Conservation (phyloP, 345 rosid species). For the Melaleuca alternifolia region DNA sequence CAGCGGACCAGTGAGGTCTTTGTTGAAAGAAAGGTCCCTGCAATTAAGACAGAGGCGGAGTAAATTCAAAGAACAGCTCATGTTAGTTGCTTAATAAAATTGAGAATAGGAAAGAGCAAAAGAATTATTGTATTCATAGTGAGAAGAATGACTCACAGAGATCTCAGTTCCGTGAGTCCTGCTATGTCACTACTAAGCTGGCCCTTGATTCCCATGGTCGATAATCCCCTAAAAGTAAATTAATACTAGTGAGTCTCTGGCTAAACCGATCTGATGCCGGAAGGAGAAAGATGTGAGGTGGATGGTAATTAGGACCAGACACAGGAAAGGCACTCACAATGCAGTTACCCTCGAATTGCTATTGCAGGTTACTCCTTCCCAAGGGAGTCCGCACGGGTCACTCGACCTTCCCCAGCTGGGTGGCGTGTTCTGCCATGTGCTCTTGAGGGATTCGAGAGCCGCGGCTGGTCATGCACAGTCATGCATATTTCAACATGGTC, state of each 20-base stretch:
- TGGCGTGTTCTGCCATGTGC: conserved; percentile 66
- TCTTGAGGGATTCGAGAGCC: conserved; percentile 66
- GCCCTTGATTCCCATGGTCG: conserved; percentile 80
- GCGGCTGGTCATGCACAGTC: conserved; percentile 34
- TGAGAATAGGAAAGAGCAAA: background rate
- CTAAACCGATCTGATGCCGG: background rate
- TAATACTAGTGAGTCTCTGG: background rate
- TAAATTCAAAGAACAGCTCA: background rate
- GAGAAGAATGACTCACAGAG: conserved; percentile 48
- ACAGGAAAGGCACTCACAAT: conserved; percentile 34
- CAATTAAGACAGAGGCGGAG: background rate
- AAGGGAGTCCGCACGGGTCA: conserved; percentile 76
- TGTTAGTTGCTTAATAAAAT: background rate
- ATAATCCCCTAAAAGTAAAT: conserved; percentile 48
- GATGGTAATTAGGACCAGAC: background rate
- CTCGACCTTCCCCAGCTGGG: conserved; percentile 62
- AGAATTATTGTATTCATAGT: background rate
- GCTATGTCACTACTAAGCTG: conserved; percentile 87
- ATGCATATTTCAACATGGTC: background rate
- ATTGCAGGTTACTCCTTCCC: conserved; percentile 91
- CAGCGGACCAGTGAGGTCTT: conserved; percentile 61
- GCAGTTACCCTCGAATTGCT: conserved; percentile 58
- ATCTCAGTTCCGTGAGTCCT: conserved; percentile 59
- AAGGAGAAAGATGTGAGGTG: background rate
- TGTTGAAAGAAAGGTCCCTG: conserved; percentile 89